Evolutionary conservation across 2,329 filamentous ascomycete genomes (phyloP).

Genomic region (Cordyceps fumosorosea): DNA sequence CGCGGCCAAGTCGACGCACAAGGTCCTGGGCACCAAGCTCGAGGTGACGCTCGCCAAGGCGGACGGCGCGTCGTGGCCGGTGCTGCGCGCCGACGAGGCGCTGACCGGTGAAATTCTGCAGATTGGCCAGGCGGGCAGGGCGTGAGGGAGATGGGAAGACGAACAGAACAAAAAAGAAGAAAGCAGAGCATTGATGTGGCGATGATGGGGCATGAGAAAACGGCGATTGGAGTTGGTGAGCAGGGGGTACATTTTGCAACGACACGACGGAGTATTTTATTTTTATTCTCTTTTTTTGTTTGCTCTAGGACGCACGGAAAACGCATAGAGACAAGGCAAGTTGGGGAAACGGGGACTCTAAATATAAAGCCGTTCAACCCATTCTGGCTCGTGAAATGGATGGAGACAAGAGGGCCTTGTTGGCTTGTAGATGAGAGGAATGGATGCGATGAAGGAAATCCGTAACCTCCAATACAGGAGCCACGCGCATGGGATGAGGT

Average conservation of each 20-base stretch:
- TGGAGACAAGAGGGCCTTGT: background rate
- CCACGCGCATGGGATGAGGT: slow-evolving; percentile 11
- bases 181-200: background rate
- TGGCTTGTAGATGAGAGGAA: background rate
- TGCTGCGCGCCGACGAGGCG: slow-evolving; percentile 70
- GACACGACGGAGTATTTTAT: background rate
- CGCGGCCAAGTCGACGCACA: slow-evolving; percentile 65
- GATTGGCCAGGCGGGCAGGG: slow-evolving; percentile 69
- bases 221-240: background rate
- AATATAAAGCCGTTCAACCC: background rate
- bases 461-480: background rate
- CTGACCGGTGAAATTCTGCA: slow-evolving; percentile 75
- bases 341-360: background rate
- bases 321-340: background rate
- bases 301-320: background rate
- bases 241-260: background rate
- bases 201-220: background rate
- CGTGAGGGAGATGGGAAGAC: slow-evolving; percentile 20
- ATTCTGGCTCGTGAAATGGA: background rate
- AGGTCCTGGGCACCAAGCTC: slow-evolving; percentile 82
- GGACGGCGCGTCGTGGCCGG: slow-evolving; percentile 76
- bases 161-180: background rate
- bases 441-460: no score
- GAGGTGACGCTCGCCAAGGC: slow-evolving; percentile 69
- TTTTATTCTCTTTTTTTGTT: background rate